These are phyloP conservation scores for Phytophthora cactorum DNA, from an alignment of 352 stramenopile species.

Conservation along the genomic window DNA sequence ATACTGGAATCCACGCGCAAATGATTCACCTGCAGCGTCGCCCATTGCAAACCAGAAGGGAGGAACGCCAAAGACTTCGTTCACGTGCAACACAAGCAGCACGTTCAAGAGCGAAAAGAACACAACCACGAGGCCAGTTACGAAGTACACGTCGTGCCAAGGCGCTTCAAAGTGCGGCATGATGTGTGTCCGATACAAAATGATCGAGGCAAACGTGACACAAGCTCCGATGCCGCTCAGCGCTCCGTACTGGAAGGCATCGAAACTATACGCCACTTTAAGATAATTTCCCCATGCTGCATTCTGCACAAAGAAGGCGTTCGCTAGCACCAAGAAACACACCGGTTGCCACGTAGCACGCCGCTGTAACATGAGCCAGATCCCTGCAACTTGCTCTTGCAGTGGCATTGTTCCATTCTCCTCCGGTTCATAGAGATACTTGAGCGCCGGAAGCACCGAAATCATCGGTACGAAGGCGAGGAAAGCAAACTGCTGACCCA, in stretches of 20 bases:
- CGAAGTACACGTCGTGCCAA: constrained; percentile 72
- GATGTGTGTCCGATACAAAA: constrained; percentile 61
- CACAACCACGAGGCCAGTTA: constrained; percentile 63
- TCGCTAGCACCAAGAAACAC: constrained; percentile 70
- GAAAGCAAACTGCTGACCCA: constrained; percentile 69
- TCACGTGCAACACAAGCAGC: constrained; percentile 68
- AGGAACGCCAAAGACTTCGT: constrained; percentile 62
- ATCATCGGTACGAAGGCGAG: constrained; percentile 66
- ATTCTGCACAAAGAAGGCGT: constrained; percentile 74
- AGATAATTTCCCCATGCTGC: constrained; percentile 84
- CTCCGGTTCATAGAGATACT: constrained; percentile 62
- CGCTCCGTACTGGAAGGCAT: constrained; percentile 48
- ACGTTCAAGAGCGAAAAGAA: constrained; percentile 78
- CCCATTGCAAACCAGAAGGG: constrained; percentile 84
- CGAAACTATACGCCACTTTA: constrained; percentile 70
- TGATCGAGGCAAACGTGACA: constrained; percentile 69
- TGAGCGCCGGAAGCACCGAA: constrained; percentile 62
- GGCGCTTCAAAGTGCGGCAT: constrained; percentile 45
- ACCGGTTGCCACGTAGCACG: constrained; percentile 81
- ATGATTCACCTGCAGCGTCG: constrained; percentile 69
- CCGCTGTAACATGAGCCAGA: constrained; percentile 72
- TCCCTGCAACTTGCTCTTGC: constrained; percentile 40
- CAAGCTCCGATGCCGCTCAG: constrained; percentile 70
- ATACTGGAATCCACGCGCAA: constrained; percentile 80
- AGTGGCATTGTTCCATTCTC: constrained; percentile 35